Conservation (phyloP, 306 rosid species). For the Myrica gale region DNA sequence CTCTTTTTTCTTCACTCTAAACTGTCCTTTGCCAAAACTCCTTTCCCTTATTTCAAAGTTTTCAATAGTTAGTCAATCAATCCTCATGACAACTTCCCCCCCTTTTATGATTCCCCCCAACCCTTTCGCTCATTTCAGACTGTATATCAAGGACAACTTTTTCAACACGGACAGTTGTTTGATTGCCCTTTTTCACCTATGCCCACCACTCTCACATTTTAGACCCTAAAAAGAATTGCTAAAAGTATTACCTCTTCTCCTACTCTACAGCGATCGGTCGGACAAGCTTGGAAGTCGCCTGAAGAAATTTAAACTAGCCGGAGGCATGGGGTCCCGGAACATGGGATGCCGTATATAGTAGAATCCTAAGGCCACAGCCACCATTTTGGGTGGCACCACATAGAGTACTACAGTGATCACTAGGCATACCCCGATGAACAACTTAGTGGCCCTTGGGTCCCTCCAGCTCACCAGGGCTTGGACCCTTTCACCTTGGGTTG, state of each 20-base stretch:
- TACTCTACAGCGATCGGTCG: constrained; percentile 73
- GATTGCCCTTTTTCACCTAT: constrained; percentile 7
- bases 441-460: constrained; percentile 80
- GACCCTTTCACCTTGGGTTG: constrained; percentile 86
- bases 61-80: constrained; percentile 40
- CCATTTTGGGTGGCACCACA: constrained; percentile 62
- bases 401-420: constrained; percentile 41
- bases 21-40: constrained; percentile 11
- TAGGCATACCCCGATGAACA: constrained; percentile 50
- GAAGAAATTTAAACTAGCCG: constrained; percentile 53
- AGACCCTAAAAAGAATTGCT: constrained; percentile 32
- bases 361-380: constrained; percentile 84
- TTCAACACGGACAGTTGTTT: constrained; percentile 37
- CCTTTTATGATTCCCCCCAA: not conserved
- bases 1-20: constrained; percentile 37
- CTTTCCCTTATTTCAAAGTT: constrained; percentile 57
- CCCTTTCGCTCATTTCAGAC: constrained; percentile 39
- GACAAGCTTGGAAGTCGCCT: constrained; percentile 78
- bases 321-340: constrained; percentile 55
- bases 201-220: constrained; percentile 18
- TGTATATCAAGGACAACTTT: constrained; percentile 37
- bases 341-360: constrained; percentile 63
- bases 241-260: constrained; percentile 2
- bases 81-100: constrained; percentile 49
- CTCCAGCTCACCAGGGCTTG: constrained; percentile 93